Base-by-base conservation (phyloP, 495 filamentous ascomycete genomes). In the Aspergillus panamensis region DNA sequence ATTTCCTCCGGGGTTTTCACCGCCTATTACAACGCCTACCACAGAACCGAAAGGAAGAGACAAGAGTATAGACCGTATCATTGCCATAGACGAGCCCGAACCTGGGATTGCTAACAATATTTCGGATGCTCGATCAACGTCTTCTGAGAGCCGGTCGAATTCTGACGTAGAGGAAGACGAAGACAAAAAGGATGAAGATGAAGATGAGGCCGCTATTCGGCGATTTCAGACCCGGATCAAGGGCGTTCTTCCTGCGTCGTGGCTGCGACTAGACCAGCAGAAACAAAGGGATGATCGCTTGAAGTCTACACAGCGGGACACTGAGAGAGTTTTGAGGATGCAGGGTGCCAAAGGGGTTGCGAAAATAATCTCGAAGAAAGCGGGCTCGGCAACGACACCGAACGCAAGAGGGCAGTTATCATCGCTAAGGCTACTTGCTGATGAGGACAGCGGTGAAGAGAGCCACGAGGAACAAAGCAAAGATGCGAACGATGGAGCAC, bases 201-300 rank as follows among this genome's bases (percentile, higher is more conserved):
- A 61, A 47, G 59, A 59, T 51, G 68, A 72, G 21, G 53, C 57
- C 29, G 60, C 57, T 42, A 67, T 85, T 10, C 62, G 67, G 58
- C 66, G 64, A 51, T 63, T 76, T 14, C 73, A 80, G 40, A 80
- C 77, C 44, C 84, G 73, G 57, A 93, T 93, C 44, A 85, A 84
- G 53, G 92, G 92, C 35, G 91, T 96, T 14, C 80, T 97, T 43
- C 92, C 93, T 35, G 93, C 93, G 6, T 97, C 93, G 3, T 96
- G 88, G 87, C 78, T 95, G 44, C 83, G 88, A 60, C 75, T 97
- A 39, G 86, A 96, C 63, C 67, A 72, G 57, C 61, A 78, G 64
- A 63, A 78, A 35, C 66, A 72, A 13, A 47, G 61, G 39, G 70
- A 73, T 55, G 65, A 77, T 69, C 61, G 73, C 57, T 19, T 60